Conservation (phyloP, 2,329 filamentous ascomycete species). For the Claviceps monticola region DNA sequence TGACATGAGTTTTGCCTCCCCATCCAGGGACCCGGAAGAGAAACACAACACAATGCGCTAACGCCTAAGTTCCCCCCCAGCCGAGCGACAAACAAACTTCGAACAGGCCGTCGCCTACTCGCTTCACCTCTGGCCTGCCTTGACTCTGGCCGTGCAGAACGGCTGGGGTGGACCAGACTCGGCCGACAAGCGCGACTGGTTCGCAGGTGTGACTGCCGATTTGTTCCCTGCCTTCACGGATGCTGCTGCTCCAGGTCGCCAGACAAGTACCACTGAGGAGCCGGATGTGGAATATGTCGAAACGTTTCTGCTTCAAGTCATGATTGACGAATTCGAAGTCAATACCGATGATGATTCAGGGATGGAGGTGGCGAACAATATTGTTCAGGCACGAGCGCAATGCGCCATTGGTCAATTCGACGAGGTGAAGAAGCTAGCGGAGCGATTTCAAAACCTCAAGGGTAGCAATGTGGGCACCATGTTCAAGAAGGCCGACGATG, state of each 20-base stretch:
- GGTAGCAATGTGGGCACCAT: slow-evolving; percentile 41
- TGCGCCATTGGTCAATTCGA: slow-evolving; percentile 51
- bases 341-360: slow-evolving; percentile 83
- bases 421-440: slow-evolving; percentile 49
- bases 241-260: slow-evolving; percentile 14
- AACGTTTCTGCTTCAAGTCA: slow-evolving; percentile 71
- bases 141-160: slow-evolving; percentile 75
- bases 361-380: slow-evolving; percentile 55
- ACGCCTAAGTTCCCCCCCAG: slow-evolving; percentile 16
- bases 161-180: slow-evolving; percentile 78
- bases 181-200: slow-evolving; percentile 87
- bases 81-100: slow-evolving; percentile 50
- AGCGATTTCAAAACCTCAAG: slow-evolving; percentile 46
- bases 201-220: slow-evolving; percentile 75
- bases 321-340: slow-evolving; percentile 92
- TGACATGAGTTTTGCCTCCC: neutral
- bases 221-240: slow-evolving; percentile 57
- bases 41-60: neutral
- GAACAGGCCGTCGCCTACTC: slow-evolving; percentile 78
- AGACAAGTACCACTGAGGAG: slow-evolving; percentile 24
- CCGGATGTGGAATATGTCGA: slow-evolving; percentile 71
- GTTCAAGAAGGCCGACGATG: slow-evolving; percentile 41
- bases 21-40: neutral
- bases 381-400: slow-evolving; percentile 53
- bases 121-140: slow-evolving; percentile 76